Percentiles rank a stretch among this genome's conserved stretches.
Conservation (phyloP, 2,329 filamentous ascomycete genomes). For the Triangularia setosa region DNA sequence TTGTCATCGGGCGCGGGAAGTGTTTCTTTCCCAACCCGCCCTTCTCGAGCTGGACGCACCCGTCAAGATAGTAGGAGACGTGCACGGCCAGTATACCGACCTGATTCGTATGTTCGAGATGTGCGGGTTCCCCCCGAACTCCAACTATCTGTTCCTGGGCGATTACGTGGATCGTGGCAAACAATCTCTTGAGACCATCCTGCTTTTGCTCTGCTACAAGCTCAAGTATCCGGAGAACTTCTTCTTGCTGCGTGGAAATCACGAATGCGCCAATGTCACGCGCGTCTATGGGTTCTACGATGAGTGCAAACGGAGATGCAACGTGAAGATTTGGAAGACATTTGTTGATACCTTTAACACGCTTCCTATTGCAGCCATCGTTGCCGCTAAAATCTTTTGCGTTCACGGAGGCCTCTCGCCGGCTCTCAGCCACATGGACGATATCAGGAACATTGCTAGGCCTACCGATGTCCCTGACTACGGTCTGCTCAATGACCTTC, state of each 20-base stretch:
- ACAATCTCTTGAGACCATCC: slow-evolving; percentile 90
- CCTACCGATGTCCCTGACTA: slow-evolving; percentile 98
- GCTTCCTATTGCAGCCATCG: slow-evolving; percentile 91
- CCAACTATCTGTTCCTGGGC: slow-evolving; percentile 91
- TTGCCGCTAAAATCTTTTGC: slow-evolving; percentile 96
- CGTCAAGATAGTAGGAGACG: slow-evolving; percentile 96
- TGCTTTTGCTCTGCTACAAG: slow-evolving; percentile 92
- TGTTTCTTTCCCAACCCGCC: slow-evolving; percentile 87
- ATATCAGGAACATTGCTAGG: slow-evolving; percentile 91
- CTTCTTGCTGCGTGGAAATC: slow-evolving; percentile 89
- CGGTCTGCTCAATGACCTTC: slow-evolving; percentile 85
- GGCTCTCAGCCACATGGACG: slow-evolving; percentile 92
- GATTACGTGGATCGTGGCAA: slow-evolving; percentile 97
- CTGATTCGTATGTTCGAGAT: slow-evolving; percentile 97
- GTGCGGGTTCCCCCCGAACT: slow-evolving; percentile 89
- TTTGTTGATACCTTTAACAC: slow-evolving; percentile 97
- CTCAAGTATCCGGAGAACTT: slow-evolving; percentile 97
- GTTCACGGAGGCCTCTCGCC: slow-evolving; percentile 94
- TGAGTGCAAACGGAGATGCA: slow-evolving; percentile 93
- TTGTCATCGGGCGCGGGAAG: slow-evolving; percentile 81
- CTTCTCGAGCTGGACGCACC: slow-evolving; percentile 88
- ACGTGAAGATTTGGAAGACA: slow-evolving; percentile 97
- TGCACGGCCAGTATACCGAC: slow-evolving; percentile 95
- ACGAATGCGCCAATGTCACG: slow-evolving; percentile 95
- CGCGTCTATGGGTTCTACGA: slow-evolving; percentile 97